Conservation (phyloP, 2,329 filamentous ascomycete species). For the Colletotrichum truncatum region DNA sequence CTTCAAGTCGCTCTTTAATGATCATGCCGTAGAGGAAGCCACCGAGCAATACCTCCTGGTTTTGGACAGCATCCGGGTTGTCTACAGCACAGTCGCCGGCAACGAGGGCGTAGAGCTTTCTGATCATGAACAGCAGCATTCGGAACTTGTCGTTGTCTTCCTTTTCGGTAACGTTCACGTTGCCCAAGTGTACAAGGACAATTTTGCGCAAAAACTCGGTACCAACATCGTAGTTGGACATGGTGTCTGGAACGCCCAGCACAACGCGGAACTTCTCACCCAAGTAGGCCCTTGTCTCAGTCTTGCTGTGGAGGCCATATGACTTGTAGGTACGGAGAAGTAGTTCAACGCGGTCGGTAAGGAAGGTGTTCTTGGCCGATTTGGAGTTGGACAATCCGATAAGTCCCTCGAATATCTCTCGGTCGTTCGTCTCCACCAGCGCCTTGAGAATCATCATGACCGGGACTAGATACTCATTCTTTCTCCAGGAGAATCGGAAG, state of each 20-base stretch:
- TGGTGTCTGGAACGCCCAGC: conserved; percentile 82
- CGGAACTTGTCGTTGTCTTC: conserved; percentile 94
- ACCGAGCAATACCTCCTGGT: conserved; percentile 93
- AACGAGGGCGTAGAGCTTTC: conserved; percentile 92
- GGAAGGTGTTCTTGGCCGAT: conserved; percentile 86
- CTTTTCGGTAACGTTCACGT: conserved; percentile 81
- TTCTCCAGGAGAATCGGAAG: conserved; percentile 97
- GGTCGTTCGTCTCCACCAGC: conserved; percentile 92
- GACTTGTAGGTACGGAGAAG: conserved; percentile 92
- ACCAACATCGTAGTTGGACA: conserved; percentile 88
- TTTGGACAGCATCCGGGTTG: conserved; percentile 96
- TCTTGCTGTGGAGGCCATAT: conserved; percentile 84
- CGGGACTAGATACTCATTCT: conserved; percentile 95
- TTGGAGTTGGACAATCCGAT: conserved; percentile 82
- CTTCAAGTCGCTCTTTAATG: conserved; percentile 92
- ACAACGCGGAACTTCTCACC: conserved; percentile 93
- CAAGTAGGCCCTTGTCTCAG: conserved; percentile 84
- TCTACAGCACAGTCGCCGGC: conserved; percentile 93
- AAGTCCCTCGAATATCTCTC: conserved; percentile 94
- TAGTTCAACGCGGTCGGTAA: conserved; percentile 93
- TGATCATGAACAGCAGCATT: conserved; percentile 93
- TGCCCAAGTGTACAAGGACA: conserved; percentile 91
- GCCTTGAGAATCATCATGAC: conserved; percentile 98
- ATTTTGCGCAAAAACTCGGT: conserved; percentile 91
- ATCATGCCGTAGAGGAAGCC: conserved; percentile 96